Base-by-base conservation (phyloP, 345 rosid species). In the Alliaria petiolata region DNA sequence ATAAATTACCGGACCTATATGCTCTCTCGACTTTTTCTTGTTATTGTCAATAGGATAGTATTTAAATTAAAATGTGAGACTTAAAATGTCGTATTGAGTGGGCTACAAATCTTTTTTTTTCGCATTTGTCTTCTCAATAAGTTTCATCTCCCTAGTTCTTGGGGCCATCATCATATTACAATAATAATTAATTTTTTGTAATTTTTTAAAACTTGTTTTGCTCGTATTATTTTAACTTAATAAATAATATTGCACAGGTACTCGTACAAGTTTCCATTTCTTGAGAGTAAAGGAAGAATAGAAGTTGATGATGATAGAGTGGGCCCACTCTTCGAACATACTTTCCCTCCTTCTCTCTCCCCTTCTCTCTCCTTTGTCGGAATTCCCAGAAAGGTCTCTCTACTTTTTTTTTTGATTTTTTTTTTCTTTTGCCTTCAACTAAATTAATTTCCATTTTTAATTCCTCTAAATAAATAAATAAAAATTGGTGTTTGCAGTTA, bases 231-330 rank as follows among this genome's bases (percentile, higher is more conserved):
- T 46, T 3, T 19, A 19, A 45, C n/a, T 28, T 17, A 20, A 0
- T 12, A 60, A 40, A 53, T 17, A 62, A 1, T 22, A 22, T 22
- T 22, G 25, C 25, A 19, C 65, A 93, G 97, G 89, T 93, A 93
- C 79, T 85, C 91, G 40, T 93, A 93, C 69, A 40, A 85, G 49
- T 89, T 89, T 68, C 97, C 97, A 56, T 93, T 89, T 78, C 98
- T 93, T 86, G 98, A 93, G 89, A 89, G 87, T 72, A 87, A 89
- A 91, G 98, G 97, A 78, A 91, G 78, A 55, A 80, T 93, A 38
- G 80, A n/a, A 68, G 87, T 91, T 11, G 97, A 91, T 76, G 97
- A 91, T 81, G 89, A 87, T 76, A 81, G 98, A 76, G 98, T 93
- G 79, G 98, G 97, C 0, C 98, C 96, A 19, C 77, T 93, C 77